Evolutionary conservation across 192 early-diverging fungal genomes (phyloP).

Genomic region (Coemansia sp.): DNA sequence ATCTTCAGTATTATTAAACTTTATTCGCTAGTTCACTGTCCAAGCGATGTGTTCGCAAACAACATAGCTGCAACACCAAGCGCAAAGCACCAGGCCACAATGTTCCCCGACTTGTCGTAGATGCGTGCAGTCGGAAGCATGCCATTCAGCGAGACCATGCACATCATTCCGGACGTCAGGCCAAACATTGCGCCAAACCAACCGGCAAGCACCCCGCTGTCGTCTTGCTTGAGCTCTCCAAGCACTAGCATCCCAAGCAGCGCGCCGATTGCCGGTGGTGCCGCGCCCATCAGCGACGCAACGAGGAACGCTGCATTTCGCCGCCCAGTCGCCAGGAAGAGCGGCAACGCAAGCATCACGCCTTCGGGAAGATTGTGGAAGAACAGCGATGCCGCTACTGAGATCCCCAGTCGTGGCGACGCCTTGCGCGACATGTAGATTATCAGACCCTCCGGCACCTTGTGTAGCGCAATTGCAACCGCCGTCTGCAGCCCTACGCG

Average conservation of each 20-base stretch:
- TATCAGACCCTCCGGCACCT: constrained; percentile 54
- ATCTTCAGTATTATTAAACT: no score
- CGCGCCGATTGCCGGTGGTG: constrained; percentile 39
- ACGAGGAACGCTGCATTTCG: constrained; percentile 33
- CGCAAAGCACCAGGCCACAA: constrained; percentile 46
- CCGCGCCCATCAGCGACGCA: constrained; percentile 37
- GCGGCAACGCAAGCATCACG: constrained; percentile 50
- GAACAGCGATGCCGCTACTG: constrained; percentile 43
- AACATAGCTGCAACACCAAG: constrained; percentile 40
- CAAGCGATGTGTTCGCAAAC: constrained; percentile 31
- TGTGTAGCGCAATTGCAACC: constrained; percentile 52
- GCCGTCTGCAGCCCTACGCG: constrained; percentile 50
- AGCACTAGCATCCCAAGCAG: constrained; percentile 32
- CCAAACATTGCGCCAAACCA: constrained; percentile 39
- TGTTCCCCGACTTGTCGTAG: constrained; percentile 40
- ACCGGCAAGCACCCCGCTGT: constrained; percentile 11
- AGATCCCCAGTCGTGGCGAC: constrained; percentile 42
- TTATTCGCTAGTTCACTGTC: not conserved
- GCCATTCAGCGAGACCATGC: constrained; percentile 44
- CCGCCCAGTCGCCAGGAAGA: constrained; percentile 40
- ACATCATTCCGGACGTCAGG: constrained; percentile 44
- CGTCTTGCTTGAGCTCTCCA: constrained; percentile 11
- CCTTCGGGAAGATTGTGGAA: constrained; percentile 57
- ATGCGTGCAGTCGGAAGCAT: constrained; percentile 47
- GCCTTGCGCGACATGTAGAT: constrained; percentile 43